These are phyloP conservation scores for Gonapodya sp. DNA, from an alignment of 192 early-diverging fungal genomes.

Conservation along the genomic window DNA sequence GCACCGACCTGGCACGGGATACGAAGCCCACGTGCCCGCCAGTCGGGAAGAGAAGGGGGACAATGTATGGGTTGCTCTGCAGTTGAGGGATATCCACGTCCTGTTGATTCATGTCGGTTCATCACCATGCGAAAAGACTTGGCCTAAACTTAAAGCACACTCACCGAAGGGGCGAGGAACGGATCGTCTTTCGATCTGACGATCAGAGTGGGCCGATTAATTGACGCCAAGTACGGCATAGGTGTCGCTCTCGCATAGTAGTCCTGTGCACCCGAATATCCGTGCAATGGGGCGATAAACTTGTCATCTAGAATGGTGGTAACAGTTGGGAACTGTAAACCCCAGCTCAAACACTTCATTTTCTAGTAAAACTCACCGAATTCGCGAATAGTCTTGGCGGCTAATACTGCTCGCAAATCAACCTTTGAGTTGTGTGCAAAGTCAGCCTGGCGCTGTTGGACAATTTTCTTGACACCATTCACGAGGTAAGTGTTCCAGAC, in stretches of 20 bases:
- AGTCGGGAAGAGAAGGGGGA: background rate
- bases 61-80: slow-evolving; percentile 6
- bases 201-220: background rate
- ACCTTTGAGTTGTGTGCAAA: background rate
- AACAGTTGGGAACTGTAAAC: background rate
- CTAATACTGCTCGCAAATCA: background rate
- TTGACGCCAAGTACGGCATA: background rate
- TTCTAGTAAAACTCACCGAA: background rate
- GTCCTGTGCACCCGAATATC: background rate
- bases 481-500: background rate
- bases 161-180: slow-evolving; percentile 3
- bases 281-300: slow-evolving; percentile 9
- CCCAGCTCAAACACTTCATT: background rate
- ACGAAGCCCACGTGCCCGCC: slow-evolving; percentile 6
- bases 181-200: slow-evolving; percentile 3
- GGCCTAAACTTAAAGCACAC: no score
- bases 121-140: no score
- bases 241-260: background rate
- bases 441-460: background rate
- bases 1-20: background rate
- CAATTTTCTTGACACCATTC: background rate
- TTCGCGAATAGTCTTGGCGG: background rate
- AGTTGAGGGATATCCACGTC: slow-evolving; percentile 9
- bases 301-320: background rate
- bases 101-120: no score